Conservation (phyloP, 2,329 filamentous ascomycete species). For the Epichloe festucae region DNA sequence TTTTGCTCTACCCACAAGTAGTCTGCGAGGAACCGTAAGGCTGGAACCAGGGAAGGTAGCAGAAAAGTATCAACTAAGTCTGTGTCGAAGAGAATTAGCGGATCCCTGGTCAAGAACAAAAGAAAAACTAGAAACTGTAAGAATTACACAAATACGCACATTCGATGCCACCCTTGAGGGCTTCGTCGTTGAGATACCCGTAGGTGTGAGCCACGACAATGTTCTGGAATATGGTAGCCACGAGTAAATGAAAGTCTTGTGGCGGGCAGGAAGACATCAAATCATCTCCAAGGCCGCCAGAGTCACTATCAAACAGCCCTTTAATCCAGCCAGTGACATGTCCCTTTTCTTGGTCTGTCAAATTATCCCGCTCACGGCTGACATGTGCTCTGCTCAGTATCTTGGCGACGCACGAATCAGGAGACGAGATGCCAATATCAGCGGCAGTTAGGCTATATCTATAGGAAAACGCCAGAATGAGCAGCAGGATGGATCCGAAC, state of each 20-base stretch:
- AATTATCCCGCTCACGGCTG: conserved; percentile 42
- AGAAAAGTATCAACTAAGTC: conserved; percentile 70
- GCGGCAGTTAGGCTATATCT: conserved; percentile 54
- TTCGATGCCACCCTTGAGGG: conserved; percentile 62
- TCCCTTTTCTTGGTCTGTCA: conserved; percentile 50
- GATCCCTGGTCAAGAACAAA: background rate
- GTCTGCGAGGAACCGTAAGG: conserved; percentile 56
- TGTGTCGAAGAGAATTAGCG: conserved; percentile 16
- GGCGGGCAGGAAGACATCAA: conserved; percentile 71
- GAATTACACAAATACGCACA: conserved; percentile 34
- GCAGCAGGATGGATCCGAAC: conserved; percentile 62
- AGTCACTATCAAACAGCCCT: conserved; percentile 63
- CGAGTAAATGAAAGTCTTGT: conserved; percentile 68
- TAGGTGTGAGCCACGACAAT: conserved; percentile 58
- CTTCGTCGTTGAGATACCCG: conserved; percentile 53
- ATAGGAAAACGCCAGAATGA: conserved; percentile 62
- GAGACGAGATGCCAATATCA: conserved; percentile 48
- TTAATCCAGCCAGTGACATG: conserved; percentile 65
- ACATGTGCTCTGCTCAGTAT: conserved; percentile 48
- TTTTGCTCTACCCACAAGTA: conserved; percentile 54
- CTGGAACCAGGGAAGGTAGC: conserved; percentile 64
- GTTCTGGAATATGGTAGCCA: conserved; percentile 65
- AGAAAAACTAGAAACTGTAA: background rate
- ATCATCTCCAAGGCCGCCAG: conserved; percentile 62
- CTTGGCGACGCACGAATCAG: conserved; percentile 56